phyloP scores from a whole-genome alignment of 768 basidiomycete genomes.

The Tylopilus felleus region DNA sequence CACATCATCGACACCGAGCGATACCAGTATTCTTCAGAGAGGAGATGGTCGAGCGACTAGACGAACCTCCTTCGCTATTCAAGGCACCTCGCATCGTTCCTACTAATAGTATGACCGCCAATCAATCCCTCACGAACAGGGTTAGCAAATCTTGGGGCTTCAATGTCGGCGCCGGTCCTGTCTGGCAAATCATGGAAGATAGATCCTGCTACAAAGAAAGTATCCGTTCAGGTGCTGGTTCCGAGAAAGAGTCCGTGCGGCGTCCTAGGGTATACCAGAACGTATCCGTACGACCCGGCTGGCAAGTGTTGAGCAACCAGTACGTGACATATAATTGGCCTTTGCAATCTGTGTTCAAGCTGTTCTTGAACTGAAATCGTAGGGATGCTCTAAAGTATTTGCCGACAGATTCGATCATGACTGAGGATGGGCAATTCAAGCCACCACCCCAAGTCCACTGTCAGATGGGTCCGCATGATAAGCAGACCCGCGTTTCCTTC shows the following conservation, averaged over 20 bases:
- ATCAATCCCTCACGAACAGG: conserved; percentile 46
- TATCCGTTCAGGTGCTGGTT: conserved; percentile 20
- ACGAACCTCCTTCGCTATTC: conserved; percentile 49
- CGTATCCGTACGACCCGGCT: conserved; percentile 42
- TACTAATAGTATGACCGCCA: conserved; percentile 58
- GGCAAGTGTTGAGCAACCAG: conserved; percentile 45
- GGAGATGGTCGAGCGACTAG: conserved; percentile 59
- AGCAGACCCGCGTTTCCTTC: conserved; percentile 48
- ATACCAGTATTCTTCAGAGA: conserved; percentile 52
- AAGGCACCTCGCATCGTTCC: conserved; percentile 35
- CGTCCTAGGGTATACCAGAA: conserved; percentile 58
- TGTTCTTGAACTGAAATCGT: neutral
- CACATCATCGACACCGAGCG: conserved; percentile 72
- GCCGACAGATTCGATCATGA: conserved; percentile 50
- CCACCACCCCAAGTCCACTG: conserved; percentile 58
- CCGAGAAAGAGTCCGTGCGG: conserved; percentile 45
- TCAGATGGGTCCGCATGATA: conserved; percentile 59
- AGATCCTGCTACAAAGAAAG: conserved; percentile 75
- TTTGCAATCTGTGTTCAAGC: conserved; percentile 6
- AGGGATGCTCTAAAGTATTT: conserved; percentile 61
- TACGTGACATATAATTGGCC: conserved; percentile 35
- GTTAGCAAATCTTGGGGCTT: conserved; percentile 68
- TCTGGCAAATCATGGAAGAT: conserved; percentile 81
- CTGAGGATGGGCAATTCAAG: conserved; percentile 47
- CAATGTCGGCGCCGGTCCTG: conserved; percentile 70